Evolutionary conservation across 345 rosid species (phyloP).

Genomic region (Linum tenue): DNA sequence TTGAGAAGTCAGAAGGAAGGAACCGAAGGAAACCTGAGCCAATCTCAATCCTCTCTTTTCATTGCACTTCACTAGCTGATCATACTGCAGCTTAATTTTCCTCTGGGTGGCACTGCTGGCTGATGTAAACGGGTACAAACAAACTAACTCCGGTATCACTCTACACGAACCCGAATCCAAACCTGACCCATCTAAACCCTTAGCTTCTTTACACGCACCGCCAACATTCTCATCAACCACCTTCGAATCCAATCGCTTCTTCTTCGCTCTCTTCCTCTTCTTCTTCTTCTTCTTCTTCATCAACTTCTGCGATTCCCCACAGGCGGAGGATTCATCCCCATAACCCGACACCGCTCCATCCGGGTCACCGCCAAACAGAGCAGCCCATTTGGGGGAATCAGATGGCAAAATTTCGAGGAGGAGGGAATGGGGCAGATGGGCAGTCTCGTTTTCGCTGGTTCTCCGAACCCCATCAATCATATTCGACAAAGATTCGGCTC

Average conservation of each 20-base stretch:
- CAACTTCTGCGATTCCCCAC: constrained; percentile 6
- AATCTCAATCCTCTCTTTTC: constrained; percentile 59
- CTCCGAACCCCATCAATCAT: constrained; percentile 19
- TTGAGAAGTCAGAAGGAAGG: constrained; percentile 1
- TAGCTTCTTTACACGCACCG: constrained; percentile 16
- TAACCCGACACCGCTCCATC: constrained; percentile 14
- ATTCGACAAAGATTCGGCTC: constrained; percentile 17
- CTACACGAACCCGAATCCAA: constrained; percentile 25
- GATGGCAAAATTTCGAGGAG: constrained; percentile 44
- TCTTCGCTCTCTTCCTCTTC: constrained; percentile 41
- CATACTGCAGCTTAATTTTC: constrained; percentile 86
- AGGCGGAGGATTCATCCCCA: constrained; percentile 6
- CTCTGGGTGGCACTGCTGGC: constrained; percentile 83
- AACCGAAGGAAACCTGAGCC: constrained; percentile 46
- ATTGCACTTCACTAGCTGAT: constrained; percentile 63
- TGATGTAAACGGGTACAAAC: constrained; percentile 73
- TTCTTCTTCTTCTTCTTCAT: constrained; percentile 27
- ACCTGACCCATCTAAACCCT: constrained; percentile 17
- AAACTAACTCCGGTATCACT: constrained; percentile 51
- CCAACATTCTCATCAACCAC: constrained; percentile 26
- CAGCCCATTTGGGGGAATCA: constrained; percentile 32
- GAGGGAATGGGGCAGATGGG: constrained; percentile 37
- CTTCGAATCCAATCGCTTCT: constrained; percentile 20
- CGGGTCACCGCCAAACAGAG: constrained; percentile 12
- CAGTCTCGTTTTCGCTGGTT: constrained; percentile 21